phyloP scores from a whole-genome alignment of 2,329 filamentous ascomycete genomes.

The Xylaria sp. region DNA sequence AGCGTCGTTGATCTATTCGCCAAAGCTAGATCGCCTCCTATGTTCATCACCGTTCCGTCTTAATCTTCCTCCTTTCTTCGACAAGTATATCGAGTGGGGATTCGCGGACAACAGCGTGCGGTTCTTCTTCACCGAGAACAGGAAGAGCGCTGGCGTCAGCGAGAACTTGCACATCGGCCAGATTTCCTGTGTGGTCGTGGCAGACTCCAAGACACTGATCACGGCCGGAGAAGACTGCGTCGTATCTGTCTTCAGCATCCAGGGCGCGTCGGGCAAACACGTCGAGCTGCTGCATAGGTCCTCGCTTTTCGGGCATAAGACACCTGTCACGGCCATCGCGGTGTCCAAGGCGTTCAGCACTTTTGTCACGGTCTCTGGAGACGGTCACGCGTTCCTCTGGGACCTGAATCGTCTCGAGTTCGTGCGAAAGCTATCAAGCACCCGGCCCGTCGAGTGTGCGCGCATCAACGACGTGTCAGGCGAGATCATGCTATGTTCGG shows the following conservation, averaged over 20 bases:
- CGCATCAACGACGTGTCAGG: constrained; percentile 89
- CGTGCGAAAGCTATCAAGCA: constrained; percentile 70
- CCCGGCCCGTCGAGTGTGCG: constrained; percentile 69
- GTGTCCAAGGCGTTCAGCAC: constrained; percentile 88
- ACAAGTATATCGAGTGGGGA: constrained; percentile 95
- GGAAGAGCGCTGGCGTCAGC: constrained; percentile 81
- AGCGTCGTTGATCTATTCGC: constrained; percentile 74
- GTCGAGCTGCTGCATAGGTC: constrained; percentile 80
- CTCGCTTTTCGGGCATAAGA: constrained; percentile 88
- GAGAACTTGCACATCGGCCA: constrained; percentile 94
- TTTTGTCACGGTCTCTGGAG: constrained; percentile 78
- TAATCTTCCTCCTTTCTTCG: constrained; percentile 82
- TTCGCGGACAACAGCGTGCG: constrained; percentile 91
- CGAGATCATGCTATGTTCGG: constrained; percentile 83
- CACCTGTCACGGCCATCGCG: constrained; percentile 78
- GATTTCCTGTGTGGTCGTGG: constrained; percentile 80
- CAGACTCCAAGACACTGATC: constrained; percentile 86
- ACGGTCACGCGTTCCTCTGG: constrained; percentile 88
- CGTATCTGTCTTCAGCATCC: constrained; percentile 79
- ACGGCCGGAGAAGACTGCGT: constrained; percentile 93
- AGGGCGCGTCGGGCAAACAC: constrained; percentile 62
- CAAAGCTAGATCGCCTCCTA: constrained; percentile 79
- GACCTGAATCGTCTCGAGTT: constrained; percentile 90
- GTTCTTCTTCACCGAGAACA: constrained; percentile 83
- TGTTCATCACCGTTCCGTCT: constrained; percentile 83